These are phyloP conservation scores for Fusarium pininemorale DNA, from an alignment of 2,329 filamentous ascomycete species.

Conservation along the genomic window DNA sequence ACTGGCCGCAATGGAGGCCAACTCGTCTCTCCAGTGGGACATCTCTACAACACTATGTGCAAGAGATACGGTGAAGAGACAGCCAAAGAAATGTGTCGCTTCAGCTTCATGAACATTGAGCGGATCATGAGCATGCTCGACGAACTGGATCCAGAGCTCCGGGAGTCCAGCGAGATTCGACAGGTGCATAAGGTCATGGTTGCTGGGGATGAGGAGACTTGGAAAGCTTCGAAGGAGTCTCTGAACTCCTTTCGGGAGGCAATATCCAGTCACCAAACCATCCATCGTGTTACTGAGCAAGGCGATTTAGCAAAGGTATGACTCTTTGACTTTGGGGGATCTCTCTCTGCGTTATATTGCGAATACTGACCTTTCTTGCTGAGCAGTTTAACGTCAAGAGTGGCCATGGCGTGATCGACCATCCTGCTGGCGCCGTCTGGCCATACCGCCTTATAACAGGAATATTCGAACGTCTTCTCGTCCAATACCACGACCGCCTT, in stretches of 20 bases:
- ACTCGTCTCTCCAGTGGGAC: neutral
- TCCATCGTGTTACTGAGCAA: neutral
- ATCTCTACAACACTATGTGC: neutral
- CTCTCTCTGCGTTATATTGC: neutral
- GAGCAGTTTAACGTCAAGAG: neutral
- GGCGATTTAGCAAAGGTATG: neutral
- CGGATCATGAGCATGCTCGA: neutral
- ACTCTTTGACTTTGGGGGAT: neutral
- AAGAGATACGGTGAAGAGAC: neutral
- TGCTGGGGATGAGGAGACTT: neutral
- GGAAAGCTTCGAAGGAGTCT: neutral
- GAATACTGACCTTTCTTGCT: neutral
- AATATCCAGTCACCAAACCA: neutral
- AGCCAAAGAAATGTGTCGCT: neutral
- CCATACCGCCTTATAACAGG: neutral
- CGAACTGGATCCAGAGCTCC: neutral
- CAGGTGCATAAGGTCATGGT: neutral
- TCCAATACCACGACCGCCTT: neutral
- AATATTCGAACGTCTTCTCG: neutral
- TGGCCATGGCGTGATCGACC: neutral
- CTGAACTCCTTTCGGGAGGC: neutral
- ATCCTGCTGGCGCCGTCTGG: neutral
- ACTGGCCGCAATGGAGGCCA: neutral
- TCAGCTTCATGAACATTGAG: neutral
- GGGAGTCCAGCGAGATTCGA: neutral